These are phyloP conservation scores for Dictyostelium citrinum DNA, from an alignment of 78 protist species.

Conservation along the genomic window DNA sequence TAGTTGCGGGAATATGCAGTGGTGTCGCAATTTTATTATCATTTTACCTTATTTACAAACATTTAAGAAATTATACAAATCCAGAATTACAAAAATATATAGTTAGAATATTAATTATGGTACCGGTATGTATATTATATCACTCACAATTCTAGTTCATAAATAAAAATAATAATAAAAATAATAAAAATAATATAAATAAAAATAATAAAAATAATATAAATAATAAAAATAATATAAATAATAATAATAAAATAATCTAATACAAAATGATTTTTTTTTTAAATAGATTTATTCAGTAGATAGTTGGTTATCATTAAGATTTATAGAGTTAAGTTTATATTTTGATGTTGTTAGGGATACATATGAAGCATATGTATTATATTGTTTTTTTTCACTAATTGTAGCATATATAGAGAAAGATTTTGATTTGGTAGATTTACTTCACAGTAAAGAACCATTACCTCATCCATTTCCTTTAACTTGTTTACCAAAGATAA, in stretches of 20 bases:
- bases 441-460: slow-evolving; percentile 57
- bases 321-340: slow-evolving; percentile 37
- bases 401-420: slow-evolving; percentile 65
- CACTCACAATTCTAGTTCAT: no score
- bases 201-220: no score
- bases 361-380: slow-evolving; percentile 80
- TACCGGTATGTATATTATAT: slow-evolving; percentile 44
- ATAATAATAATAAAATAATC: no score
- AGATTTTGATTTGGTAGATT: slow-evolving; percentile 42
- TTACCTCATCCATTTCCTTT: slow-evolving; percentile 37
- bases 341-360: slow-evolving; percentile 79
- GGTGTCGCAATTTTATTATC: slow-evolving; percentile 35
- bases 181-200: not conserved
- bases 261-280: no score
- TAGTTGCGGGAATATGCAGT: slow-evolving; percentile 44
- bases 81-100: slow-evolving; percentile 74
- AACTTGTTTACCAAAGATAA: slow-evolving; percentile 33
- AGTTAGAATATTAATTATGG: slow-evolving; percentile 76
- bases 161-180: not conserved
- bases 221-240: not conserved
- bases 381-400: slow-evolving; percentile 70
- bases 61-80: slow-evolving; percentile 58
- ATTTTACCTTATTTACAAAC: slow-evolving; percentile 60
- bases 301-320: slow-evolving; percentile 64
- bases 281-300: slow-evolving; percentile 49